Evolutionary conservation across 495 filamentous ascomycete genomes (phyloP).

Genomic region (Bathelium albidoporum): DNA sequence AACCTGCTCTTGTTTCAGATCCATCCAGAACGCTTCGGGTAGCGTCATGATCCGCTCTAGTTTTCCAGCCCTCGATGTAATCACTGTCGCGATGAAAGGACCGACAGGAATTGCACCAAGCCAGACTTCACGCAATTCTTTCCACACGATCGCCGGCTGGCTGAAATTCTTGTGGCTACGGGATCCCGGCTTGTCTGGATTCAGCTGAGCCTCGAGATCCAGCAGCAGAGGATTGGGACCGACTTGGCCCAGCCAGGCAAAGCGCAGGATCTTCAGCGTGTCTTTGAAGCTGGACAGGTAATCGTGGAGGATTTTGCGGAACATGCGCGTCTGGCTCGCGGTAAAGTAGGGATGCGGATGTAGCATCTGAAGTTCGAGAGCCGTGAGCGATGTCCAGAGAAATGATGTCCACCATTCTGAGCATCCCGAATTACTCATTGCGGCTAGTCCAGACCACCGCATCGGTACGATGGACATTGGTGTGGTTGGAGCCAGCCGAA

Average conservation of each 20-base stretch:
- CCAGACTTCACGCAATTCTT: conserved; percentile 2
- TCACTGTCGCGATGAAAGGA: background rate
- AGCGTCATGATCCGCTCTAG: background rate
- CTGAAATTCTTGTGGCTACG: background rate
- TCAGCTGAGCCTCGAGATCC: conserved; percentile 7
- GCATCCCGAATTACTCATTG: conserved; percentile 12
- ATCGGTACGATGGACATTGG: conserved; percentile 21
- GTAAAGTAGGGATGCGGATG: conserved; percentile 15
- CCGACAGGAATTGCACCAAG: background rate
- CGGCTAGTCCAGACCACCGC: conserved; percentile 19
- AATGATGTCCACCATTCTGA: background rate
- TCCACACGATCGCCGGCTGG: conserved; percentile 6
- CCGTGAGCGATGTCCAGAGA: background rate
- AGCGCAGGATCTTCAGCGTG: conserved; percentile 13
- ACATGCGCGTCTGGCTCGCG: conserved; percentile 14
- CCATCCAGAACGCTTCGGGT: background rate
- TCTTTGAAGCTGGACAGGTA: conserved; percentile 18
- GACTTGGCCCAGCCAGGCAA: conserved; percentile 21
- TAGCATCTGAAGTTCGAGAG: conserved; percentile 19
- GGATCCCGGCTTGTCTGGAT: background rate
- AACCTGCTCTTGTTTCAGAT: background rate
- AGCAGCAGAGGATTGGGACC: conserved; percentile 19
- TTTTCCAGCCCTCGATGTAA: background rate
- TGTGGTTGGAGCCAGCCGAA: conserved; percentile 20
- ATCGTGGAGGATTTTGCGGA: conserved; percentile 22